A percentile compares a stretch with the other conserved stretches of the same genome.
phyloP scores from a whole-genome alignment of 2,329 filamentous ascomycete genomes.

The Tolypocladium capitatum region DNA sequence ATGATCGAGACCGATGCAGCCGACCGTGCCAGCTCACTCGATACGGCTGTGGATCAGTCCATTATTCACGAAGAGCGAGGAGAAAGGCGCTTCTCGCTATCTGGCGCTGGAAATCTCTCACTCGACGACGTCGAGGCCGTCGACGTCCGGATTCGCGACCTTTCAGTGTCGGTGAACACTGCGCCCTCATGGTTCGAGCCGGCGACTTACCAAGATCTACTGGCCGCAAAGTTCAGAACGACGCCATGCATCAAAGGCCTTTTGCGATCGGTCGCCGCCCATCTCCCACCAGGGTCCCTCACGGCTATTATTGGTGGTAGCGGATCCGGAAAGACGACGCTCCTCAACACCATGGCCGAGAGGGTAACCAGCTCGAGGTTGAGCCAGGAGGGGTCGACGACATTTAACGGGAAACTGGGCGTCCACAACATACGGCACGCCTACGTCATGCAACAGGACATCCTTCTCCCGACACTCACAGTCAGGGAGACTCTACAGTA shows the following conservation, averaged over 20 bases:
- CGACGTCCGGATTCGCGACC: constrained; percentile 36
- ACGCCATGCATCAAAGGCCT: constrained; percentile 34
- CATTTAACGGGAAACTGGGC: constrained; percentile 47
- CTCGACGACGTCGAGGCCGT: constrained; percentile 43
- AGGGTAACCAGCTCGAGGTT: constrained; percentile 45
- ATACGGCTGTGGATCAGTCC: constrained; percentile 13
- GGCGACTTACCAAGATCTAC: constrained; percentile 28
- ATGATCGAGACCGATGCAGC: constrained; percentile 12
- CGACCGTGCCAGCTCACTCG: constrained; percentile 19
- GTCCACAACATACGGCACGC: constrained; percentile 44
- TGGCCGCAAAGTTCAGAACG: constrained; percentile 23
- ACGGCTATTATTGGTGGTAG: constrained; percentile 66
- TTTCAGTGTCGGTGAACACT: constrained; percentile 44
- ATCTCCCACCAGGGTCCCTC: constrained; percentile 50
- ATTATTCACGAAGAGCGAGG: constrained; percentile 3
- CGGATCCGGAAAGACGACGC: constrained; percentile 59
- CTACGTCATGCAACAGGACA: constrained; percentile 67
- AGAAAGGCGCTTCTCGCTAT: constrained; percentile 14
- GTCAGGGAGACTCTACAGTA: constrained; percentile 64
- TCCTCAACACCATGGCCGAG: constrained; percentile 59
- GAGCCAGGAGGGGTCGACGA: constrained; percentile 37
- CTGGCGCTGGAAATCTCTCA: constrained; percentile 24
- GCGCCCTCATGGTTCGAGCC: constrained; percentile 40
- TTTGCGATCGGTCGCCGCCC: constrained; percentile 49
- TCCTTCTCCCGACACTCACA: constrained; percentile 59